Evolutionary conservation across 208 protist species (phyloP).

Genomic region (Phytomonas francai): DNA sequence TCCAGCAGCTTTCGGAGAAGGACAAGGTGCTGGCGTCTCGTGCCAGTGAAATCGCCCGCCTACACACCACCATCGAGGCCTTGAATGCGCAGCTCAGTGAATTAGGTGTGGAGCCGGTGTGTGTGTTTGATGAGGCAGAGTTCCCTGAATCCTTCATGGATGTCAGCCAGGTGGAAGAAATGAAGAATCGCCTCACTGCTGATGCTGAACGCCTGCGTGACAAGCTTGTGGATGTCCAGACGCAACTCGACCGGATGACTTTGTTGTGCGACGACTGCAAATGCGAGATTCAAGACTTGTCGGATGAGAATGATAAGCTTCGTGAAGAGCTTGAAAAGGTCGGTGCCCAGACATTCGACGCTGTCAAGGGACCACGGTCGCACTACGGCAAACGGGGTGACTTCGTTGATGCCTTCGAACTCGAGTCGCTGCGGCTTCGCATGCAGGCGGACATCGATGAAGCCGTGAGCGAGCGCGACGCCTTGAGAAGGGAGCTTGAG

Average conservation of each 20-base stretch:
- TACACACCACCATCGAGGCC: slow-evolving; percentile 61
- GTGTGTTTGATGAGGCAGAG: slow-evolving; percentile 14
- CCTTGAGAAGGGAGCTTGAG: slow-evolving; percentile 37
- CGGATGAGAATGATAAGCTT: slow-evolving; percentile 31
- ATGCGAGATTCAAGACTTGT: slow-evolving; percentile 39
- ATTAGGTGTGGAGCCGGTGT: slow-evolving; percentile 29
- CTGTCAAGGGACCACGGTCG: slow-evolving; percentile 31
- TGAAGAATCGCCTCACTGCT: slow-evolving; percentile 37
- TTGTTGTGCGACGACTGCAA: slow-evolving; percentile 44
- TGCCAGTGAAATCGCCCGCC: slow-evolving; percentile 70
- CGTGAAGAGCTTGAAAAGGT: slow-evolving; percentile 29
- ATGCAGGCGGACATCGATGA: slow-evolving; percentile 80
- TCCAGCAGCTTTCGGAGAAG: slow-evolving; percentile 73
- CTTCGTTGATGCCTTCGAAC: slow-evolving; percentile 49
- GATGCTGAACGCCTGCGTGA: slow-evolving; percentile 53
- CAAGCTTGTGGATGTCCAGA: slow-evolving; percentile 61
- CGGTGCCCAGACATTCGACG: slow-evolving; percentile 27
- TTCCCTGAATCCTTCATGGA: slow-evolving; percentile 71
- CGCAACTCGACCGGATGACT: slow-evolving; percentile 67
- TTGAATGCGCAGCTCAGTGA: slow-evolving; percentile 51
- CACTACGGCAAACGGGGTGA: slow-evolving; percentile 34
- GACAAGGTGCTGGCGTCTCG: slow-evolving; percentile 70
- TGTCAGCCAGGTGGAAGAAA: slow-evolving; percentile 80
- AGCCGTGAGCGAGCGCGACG: slow-evolving; percentile 35
- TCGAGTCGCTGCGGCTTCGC: slow-evolving; percentile 61